phyloP scores from a whole-genome alignment of 139 green algal genomes.

The Spirogloea muscicola region DNA sequence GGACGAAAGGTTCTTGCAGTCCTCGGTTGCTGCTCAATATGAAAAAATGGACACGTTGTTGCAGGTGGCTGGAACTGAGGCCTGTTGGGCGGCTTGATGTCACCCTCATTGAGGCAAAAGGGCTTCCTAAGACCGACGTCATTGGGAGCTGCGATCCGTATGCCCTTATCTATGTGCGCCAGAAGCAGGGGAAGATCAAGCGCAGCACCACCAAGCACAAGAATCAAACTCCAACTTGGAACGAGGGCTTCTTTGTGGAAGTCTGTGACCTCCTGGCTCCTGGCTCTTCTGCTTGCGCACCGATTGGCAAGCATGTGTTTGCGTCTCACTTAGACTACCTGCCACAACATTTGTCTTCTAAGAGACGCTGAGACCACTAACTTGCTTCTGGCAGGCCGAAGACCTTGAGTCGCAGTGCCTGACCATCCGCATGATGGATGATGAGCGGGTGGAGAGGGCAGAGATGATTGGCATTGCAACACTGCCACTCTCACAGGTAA shows the following conservation, averaged over 20 bases:
- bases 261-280: too few species aligned
- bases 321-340: too few species aligned
- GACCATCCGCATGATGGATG: constrained; percentile 19
- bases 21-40: too few species aligned
- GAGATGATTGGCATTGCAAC: constrained; percentile 11
- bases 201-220: constrained; percentile 36
- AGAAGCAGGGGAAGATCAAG: constrained; percentile 38
- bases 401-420: constrained; percentile 5
- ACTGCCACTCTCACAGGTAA: constrained; percentile 8
- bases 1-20: too few species aligned
- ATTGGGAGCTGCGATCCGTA: constrained; percentile 36
- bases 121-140: constrained; percentile 28
- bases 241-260: constrained; percentile 37
- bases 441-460: constrained; percentile 19
- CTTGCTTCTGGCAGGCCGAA: constrained; percentile 19
- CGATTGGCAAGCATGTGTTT: too few species aligned
- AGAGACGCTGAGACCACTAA: too few species aligned
- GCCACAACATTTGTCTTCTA: too few species aligned
- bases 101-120: constrained; percentile 36
- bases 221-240: constrained; percentile 18
- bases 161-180: constrained; percentile 29
- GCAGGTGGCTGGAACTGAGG: constrained; percentile 25
- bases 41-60: too few species aligned
- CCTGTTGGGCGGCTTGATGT: constrained; percentile 31
- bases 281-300: too few species aligned